Percentiles rank a stretch among this genome's conserved stretches.
These are phyloP conservation scores for Aspergillus campestris DNA, from an alignment of 495 filamentous ascomycete species.

Conservation along the genomic window DNA sequence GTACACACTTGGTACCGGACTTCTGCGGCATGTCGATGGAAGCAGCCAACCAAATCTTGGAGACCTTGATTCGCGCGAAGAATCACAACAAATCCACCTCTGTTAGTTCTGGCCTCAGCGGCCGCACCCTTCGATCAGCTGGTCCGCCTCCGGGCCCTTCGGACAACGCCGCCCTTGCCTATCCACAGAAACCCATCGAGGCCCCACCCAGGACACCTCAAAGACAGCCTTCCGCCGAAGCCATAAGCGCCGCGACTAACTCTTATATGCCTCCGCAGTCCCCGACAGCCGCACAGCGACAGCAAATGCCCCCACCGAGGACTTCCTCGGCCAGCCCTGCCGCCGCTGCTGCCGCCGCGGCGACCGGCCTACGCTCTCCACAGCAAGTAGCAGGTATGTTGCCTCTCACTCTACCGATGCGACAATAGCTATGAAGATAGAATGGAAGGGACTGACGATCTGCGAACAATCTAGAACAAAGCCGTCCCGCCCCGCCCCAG, in stretches of 20 bases:
- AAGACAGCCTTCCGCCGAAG: slow-evolving; percentile 38
- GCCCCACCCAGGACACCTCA: slow-evolving; percentile 40
- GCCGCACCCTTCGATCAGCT: slow-evolving; percentile 56
- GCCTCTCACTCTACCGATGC: not conserved
- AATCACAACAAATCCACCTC: slow-evolving; percentile 39
- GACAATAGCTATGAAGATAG: no score
- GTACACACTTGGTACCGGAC: slow-evolving; percentile 92
- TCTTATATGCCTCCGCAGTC: slow-evolving; percentile 37
- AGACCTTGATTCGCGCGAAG: slow-evolving; percentile 36
- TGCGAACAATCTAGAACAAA: not conserved
- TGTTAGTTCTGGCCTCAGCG: slow-evolving; percentile 49
- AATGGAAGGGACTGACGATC: no score
- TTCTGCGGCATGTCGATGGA: slow-evolving; percentile 99
- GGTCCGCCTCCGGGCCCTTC: slow-evolving; percentile 41
- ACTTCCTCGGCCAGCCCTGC: slow-evolving; percentile 22
- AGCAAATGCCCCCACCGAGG: slow-evolving; percentile 29
- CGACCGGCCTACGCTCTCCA: slow-evolving; percentile 23
- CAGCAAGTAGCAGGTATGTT: slow-evolving; percentile 32
- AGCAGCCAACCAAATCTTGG: slow-evolving; percentile 84
- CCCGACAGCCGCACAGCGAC: slow-evolving; percentile 27
- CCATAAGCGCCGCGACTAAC: slow-evolving; percentile 39
- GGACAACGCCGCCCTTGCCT: slow-evolving; percentile 32
- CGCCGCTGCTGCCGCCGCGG: slow-evolving; percentile 26
- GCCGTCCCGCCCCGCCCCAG: slow-evolving; percentile 34
- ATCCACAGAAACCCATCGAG: slow-evolving; percentile 40